A percentile compares a stretch with the other conserved stretches of the same genome.
Conservation (phyloP, 2,329 filamentous ascomycete species). For the Pestalotiopsis sp. region DNA sequence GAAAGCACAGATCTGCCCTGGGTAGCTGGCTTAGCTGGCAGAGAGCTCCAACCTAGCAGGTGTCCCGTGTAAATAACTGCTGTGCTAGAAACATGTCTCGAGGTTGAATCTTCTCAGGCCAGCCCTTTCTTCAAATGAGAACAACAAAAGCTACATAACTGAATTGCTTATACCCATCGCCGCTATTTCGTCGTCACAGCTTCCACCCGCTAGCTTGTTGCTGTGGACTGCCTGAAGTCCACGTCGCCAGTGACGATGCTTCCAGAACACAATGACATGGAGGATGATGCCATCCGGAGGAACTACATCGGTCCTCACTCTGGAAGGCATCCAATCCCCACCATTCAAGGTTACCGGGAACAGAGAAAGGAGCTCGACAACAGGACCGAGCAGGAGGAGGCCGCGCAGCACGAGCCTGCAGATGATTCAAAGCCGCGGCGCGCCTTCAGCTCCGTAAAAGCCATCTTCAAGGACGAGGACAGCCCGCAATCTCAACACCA, state of each 20-base stretch:
- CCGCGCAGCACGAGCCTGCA: slow-evolving; percentile 36
- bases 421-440: slow-evolving; percentile 38
- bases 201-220: background rate
- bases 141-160: background rate
- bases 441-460: slow-evolving; percentile 38
- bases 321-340: slow-evolving; percentile 38
- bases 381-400: slow-evolving; percentile 36
- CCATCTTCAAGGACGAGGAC: slow-evolving; percentile 38
- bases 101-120: background rate
- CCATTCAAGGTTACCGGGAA: slow-evolving; percentile 51
- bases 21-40: too few species aligned
- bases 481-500: slow-evolving; percentile 29
- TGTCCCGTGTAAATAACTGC: background rate
- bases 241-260: slow-evolving; percentile 29
- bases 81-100: background rate
- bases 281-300: slow-evolving; percentile 36
- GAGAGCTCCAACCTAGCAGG: background rate
- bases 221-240: background rate
- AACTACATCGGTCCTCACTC: slow-evolving; percentile 41
- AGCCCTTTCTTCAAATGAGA: background rate
- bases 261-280: slow-evolving; percentile 38
- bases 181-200: background rate
- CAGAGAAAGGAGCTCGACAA: slow-evolving; percentile 47
- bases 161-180: background rate
- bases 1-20: background rate